phyloP scores from a whole-genome alignment of 148 eudicot genomes.

The Dianthus caryophyllus region DNA sequence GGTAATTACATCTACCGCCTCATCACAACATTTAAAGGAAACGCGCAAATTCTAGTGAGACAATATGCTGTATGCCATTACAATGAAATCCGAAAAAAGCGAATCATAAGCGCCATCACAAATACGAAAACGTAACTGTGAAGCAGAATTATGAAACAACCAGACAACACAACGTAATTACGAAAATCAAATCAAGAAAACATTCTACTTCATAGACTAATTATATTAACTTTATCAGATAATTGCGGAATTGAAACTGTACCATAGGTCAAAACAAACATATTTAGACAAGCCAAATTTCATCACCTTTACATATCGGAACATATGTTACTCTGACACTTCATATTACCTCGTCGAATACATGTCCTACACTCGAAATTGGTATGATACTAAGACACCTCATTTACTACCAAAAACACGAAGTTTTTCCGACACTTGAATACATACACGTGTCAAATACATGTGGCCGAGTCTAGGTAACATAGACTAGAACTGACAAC shows the following conservation, averaged over 20 bases:
- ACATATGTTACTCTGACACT: no score
- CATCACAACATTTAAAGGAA: not conserved
- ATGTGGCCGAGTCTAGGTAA: no score
- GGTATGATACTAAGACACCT: no score
- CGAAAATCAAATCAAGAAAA: not conserved
- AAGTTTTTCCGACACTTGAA: no score
- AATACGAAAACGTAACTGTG: not conserved
- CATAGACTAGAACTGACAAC: not conserved
- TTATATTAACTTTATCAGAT: not conserved
- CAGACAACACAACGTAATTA: not conserved
- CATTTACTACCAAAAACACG: no score
- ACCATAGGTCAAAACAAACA: not conserved
- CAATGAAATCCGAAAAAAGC: not conserved
- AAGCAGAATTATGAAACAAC: not conserved
- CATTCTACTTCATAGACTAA: not conserved
- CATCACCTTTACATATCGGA: slow-evolving; percentile 8
- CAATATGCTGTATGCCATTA: not conserved
- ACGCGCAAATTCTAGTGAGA: not conserved
- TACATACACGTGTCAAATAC: no score
- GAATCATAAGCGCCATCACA: not conserved
- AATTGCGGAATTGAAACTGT: not conserved
- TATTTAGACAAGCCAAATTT: not conserved
- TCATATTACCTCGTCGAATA: no score
- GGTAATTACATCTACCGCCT: not conserved
- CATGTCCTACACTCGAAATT: no score